Evolutionary conservation across 176 grass and related monocot species (phyloP), one percentile per base, ranked within the genome.

Genomic region (Tillandsia leiboldiana): DNA sequence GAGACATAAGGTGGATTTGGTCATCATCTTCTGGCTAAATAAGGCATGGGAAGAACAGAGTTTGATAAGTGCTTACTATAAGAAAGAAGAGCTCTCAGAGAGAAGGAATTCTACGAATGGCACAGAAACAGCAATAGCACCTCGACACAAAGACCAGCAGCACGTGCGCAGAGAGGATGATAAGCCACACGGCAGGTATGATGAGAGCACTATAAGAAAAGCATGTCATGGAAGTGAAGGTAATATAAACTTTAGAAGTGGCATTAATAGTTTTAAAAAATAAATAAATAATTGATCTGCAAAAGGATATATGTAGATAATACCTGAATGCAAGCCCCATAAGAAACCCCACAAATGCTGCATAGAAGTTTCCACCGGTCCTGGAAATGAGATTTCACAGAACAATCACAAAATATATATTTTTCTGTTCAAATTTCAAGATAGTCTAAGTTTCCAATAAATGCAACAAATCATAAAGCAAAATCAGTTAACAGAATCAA

Each of bases 281-380:
- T 14, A 59, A 56, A n/a, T 1, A 58, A 59, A 18, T 59, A 14
- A 20, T 59, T 59, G 3, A 59, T 59, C 20, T 18, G 20, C n/a
- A 59, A 59, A 59, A 59, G 54, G 14, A 59, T 14, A 18, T 59
- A 8, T 20, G 52, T 26, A 77, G 51, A 51, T 42, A 78, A 29
- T 82, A 93, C 94, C 89, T 99, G 94, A 83, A 99, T 99, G 70
- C 94, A 99, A 81, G 83, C 94, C 72, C 94, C 94, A 82, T 99
- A 99, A 62, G 89, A 78, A 87, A 99, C 94, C 51, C 83, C 82
- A 50, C 94, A 99, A 69, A 99, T 99, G 82, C 94, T 99, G 80
- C 94, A 99, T 59, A 99, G 48, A 70, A 99, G 94, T 83, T 99
- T 99, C 94, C 94, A 99, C 11, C 94, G 89, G 73, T 88, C 87